phyloP scores from a whole-genome alignment of 768 basidiomycete species.

The Hysterangium stoloniferum region DNA sequence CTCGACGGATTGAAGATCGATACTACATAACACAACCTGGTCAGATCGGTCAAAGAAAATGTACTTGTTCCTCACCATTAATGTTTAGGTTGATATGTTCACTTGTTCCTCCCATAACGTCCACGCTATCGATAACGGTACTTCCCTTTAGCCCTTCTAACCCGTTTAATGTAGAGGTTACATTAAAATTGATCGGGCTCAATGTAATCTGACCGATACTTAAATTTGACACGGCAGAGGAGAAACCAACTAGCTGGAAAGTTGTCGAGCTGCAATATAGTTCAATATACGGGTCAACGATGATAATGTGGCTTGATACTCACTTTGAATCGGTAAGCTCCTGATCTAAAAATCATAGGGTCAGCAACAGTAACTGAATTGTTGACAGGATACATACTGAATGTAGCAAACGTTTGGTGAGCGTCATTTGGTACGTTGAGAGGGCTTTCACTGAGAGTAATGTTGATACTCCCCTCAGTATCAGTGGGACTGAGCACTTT shows the following conservation, averaged over 20 bases:
- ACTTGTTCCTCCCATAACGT: constrained; percentile 56
- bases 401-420: constrained; percentile 46
- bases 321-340: constrained; percentile 43
- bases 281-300: background rate
- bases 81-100: constrained; percentile 54
- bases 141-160: constrained; percentile 51
- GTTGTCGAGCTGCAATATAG: constrained; percentile 19
- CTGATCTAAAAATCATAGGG: constrained; percentile 31
- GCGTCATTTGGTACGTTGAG: constrained; percentile 40
- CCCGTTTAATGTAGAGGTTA: constrained; percentile 51
- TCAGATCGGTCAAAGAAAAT: background rate
- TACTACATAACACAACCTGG: constrained; percentile 29
- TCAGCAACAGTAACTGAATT: background rate
- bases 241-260: constrained; percentile 53
- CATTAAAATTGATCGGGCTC: constrained; percentile 64
- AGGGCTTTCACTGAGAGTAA: constrained; percentile 47
- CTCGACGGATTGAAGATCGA: constrained; percentile 63
- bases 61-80: constrained; percentile 32
- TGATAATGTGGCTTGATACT: constrained; percentile 10
- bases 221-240: constrained; percentile 51
- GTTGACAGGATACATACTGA: constrained; percentile 37
- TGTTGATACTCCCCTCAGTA: constrained; percentile 58
- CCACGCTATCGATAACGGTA: constrained; percentile 49
- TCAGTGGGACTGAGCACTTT: constrained; percentile 41
- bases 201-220: constrained; percentile 62